These are phyloP conservation scores for Trichoderma koningiopsis DNA, from an alignment of 2,329 filamentous ascomycete species.

Conservation along the genomic window DNA sequence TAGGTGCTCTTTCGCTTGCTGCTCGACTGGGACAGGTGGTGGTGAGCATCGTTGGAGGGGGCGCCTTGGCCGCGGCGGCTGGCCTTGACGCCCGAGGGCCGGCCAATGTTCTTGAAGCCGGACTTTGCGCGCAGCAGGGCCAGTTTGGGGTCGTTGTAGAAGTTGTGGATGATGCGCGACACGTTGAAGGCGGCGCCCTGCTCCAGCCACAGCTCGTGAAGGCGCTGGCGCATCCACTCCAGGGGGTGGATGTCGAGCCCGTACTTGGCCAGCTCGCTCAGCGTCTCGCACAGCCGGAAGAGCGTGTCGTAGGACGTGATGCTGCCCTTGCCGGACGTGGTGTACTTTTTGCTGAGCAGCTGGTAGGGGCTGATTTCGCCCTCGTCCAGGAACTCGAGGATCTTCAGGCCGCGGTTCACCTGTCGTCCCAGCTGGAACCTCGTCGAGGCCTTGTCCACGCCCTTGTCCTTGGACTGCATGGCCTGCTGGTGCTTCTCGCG, in stretches of 20 bases:
- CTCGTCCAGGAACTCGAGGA: slow-evolving; percentile 54
- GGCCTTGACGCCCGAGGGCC: slow-evolving; percentile 53
- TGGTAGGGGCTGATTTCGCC: slow-evolving; percentile 60
- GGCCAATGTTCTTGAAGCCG: slow-evolving; percentile 60
- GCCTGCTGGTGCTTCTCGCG: slow-evolving; percentile 48
- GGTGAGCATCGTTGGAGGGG: slow-evolving; percentile 30
- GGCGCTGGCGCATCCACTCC: slow-evolving; percentile 60
- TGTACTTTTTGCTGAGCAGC: slow-evolving; percentile 55
- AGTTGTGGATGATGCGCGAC: slow-evolving; percentile 52
- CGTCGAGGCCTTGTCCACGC: slow-evolving; percentile 42
- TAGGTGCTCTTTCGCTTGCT: slow-evolving; percentile 41
- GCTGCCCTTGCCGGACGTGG: slow-evolving; percentile 44
- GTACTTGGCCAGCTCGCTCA: slow-evolving; percentile 57
- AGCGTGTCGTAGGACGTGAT: slow-evolving; percentile 58
- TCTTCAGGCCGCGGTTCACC: slow-evolving; percentile 55
- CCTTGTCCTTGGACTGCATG: slow-evolving; percentile 37
- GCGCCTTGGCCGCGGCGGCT: slow-evolving; percentile 30
- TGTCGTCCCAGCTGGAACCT: slow-evolving; percentile 59
- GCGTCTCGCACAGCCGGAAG: slow-evolving; percentile 56
- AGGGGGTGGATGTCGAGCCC: slow-evolving; percentile 54
- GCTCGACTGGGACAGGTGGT: slow-evolving; percentile 31
- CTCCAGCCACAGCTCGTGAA: slow-evolving; percentile 51
- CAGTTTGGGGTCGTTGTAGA: slow-evolving; percentile 60
- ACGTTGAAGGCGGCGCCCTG: slow-evolving; percentile 54
- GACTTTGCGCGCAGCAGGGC: slow-evolving; percentile 52